Base-by-base conservation (phyloP, 139 green algal genomes). In the Spirogloea muscicola region DNA sequence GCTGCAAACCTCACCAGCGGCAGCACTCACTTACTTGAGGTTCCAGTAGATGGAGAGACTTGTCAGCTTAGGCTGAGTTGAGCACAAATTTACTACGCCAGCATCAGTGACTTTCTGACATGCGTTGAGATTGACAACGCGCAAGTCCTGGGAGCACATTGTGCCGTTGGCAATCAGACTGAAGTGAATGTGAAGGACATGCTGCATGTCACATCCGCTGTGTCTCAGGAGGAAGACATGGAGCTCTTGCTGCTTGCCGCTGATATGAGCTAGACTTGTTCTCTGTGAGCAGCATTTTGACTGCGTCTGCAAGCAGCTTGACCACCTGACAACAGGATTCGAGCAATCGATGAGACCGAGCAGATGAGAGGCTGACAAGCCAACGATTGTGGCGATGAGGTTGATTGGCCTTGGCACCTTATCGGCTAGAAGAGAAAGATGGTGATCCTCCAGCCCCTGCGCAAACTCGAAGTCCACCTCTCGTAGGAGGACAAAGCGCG, bases 21-120 rank as follows among this genome's bases (percentile, higher is more conserved):
- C 13, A 5, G 10, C 18, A 34, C n/a, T 21, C 39, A 5, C 59
- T 58, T 33, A 72, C 63, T 59, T 72, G 5, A 72, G 39, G 49
- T 72, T 72, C 63, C 63, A 72, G 49, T 72, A 72, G 46, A 72
- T 9, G 25, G 36, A 61, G 6, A 72, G 38, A 36, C 5, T 61
- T 36, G 46, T 72, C 63, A 72, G 39, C 13, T 72, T 72, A 9
- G 63, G 63, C 6, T 36, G 33, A 5, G 3, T 21, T 5, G 59
- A 34, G 29, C 4, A 7, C 27, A 72, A 7, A 16, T 36, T 3
- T 9, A 18, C 5, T 34, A 72, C n/a, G 27, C 63, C 63, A 3
- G 6, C 33, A 18, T 72, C 63, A 4, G 63, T 60, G 4, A 72
- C 4, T 4, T 62, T 43, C 33, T 72, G 63, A 18, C 63, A 72